Evolutionary conservation across 2,329 filamentous ascomycete species (phyloP).

Genomic region (Fusarium denticulatum): DNA sequence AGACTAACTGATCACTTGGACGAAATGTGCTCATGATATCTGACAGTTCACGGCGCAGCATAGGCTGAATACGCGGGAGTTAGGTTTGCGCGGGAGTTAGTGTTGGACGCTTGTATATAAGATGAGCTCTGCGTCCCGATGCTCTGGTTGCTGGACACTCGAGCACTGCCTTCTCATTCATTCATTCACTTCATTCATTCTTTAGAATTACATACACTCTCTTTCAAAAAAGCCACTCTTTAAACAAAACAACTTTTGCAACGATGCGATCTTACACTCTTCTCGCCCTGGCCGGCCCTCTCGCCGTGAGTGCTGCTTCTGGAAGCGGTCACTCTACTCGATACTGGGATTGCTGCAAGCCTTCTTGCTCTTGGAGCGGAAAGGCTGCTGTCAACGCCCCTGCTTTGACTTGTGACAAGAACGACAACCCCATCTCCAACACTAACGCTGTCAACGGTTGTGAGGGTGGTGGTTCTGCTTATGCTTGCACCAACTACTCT

Average conservation of each 20-base stretch:
- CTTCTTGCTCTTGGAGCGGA: slow-evolving; percentile 69
- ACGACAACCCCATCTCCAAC: slow-evolving; percentile 64
- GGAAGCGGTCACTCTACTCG: slow-evolving; percentile 46
- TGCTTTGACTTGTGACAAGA: slow-evolving; percentile 63
- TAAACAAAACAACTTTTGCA: slow-evolving; percentile 10
- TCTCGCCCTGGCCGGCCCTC: slow-evolving; percentile 37
- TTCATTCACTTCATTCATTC: slow-evolving; percentile 28
- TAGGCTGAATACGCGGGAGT: not conserved
- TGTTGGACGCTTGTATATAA: slow-evolving; percentile 24
- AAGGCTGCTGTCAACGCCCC: slow-evolving; percentile 64
- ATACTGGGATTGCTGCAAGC: slow-evolving; percentile 77
- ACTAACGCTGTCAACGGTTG: slow-evolving; percentile 63
- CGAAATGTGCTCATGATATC: slow-evolving; percentile 22
- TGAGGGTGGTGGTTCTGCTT: slow-evolving; percentile 67
- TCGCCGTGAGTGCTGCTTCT: slow-evolving; percentile 42
- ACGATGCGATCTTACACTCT: slow-evolving; percentile 40
- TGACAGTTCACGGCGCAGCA: not conserved
- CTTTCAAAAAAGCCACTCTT: slow-evolving; percentile 32
- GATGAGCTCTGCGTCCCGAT: not conserved
- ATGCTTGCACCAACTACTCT: slow-evolving; percentile 69
- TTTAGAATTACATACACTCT: slow-evolving; percentile 20
- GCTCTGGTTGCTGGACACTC: not conserved
- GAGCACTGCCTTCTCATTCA: slow-evolving; percentile 21
- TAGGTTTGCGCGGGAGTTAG: not conserved
- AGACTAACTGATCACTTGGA: slow-evolving; percentile 24